Percentiles rank a stretch among this genome's conserved stretches.
These are phyloP conservation scores for Jacaranda mimosifolia DNA, from an alignment of 257 asterid genomes.

Conservation along the genomic window DNA sequence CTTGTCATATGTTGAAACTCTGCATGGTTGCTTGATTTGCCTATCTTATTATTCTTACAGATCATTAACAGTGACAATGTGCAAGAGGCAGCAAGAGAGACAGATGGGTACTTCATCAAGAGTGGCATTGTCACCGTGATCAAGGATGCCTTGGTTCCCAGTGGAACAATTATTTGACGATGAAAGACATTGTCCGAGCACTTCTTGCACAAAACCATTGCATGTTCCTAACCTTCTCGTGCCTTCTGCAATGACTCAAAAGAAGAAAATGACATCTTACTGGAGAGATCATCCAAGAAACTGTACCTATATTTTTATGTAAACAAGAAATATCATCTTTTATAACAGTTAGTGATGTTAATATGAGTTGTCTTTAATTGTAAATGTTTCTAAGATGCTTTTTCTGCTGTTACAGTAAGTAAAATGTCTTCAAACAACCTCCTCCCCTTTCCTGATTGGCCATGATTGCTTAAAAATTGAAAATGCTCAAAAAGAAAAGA, in stretches of 20 bases:
- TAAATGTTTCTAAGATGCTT: not conserved
- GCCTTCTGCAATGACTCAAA: not conserved
- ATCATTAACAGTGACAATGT: conserved; percentile 61
- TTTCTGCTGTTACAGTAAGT: not conserved
- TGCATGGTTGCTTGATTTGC: conserved; percentile 6
- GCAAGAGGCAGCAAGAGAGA: conserved; percentile 79
- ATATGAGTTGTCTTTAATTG: not conserved
- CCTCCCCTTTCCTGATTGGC: not conserved
- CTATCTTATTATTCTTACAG: conserved; percentile 39
- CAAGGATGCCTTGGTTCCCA: conserved; percentile 71
- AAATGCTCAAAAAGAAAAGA: too few species aligned
- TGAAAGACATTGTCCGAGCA: not conserved
- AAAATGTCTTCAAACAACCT: not conserved
- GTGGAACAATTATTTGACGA: conserved; percentile 59
- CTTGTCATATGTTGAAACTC: not conserved
- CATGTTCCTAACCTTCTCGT: conserved; percentile 12
- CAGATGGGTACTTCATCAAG: conserved; percentile 79
- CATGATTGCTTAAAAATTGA: not conserved
- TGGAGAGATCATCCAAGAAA: conserved; percentile 1
- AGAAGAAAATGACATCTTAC: not conserved
- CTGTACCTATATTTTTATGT: too few species aligned
- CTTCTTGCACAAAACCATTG: not conserved
- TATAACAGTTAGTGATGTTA: not conserved
- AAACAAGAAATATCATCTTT: conserved; percentile 4
- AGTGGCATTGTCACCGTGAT: conserved; percentile 69